Percentiles rank a stretch among this genome's conserved stretches.
Evolutionary conservation across 1,284 basidiomycete species (phyloP).

Genomic region (Trametes hirsuta): DNA sequence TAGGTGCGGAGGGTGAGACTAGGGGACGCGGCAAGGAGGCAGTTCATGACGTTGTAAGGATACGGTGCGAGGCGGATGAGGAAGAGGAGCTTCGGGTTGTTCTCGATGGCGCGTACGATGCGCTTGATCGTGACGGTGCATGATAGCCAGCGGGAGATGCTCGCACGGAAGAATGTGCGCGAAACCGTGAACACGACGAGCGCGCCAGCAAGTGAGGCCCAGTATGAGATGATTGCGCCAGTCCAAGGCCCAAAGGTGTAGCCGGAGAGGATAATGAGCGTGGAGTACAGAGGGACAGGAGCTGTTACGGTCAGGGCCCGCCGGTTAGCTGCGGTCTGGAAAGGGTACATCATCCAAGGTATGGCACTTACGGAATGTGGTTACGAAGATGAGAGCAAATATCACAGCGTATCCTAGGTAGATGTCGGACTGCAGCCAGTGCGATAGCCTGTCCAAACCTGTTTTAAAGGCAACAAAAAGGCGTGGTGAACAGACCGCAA

Average conservation of each 20-base stretch:
- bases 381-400: conserved; percentile 79
- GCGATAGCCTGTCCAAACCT: conserved; percentile 75
- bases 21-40: conserved; percentile 84
- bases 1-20: conserved; percentile 82
- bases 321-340: conserved; percentile 24
- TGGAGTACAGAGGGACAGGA: conserved; percentile 86
- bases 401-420: conserved; percentile 72
- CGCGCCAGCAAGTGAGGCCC: conserved; percentile 81
- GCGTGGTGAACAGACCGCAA: conserved; percentile 1
- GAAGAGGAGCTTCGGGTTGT: conserved; percentile 81
- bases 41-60: conserved; percentile 91
- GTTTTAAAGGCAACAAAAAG: conserved; percentile 4
- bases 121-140: conserved; percentile 67
- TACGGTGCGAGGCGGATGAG: conserved; percentile 85
- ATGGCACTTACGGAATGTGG: conserved; percentile 74
- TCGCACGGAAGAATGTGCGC: conserved; percentile 68
- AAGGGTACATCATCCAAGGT: neutral
- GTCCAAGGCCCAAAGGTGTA: conserved; percentile 85
- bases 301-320: conserved; percentile 44
- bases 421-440: conserved; percentile 70
- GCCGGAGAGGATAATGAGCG: conserved; percentile 84
- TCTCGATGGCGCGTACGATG: conserved; percentile 86
- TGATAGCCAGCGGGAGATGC: conserved; percentile 73
- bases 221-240: conserved; percentile 82
- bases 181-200: conserved; percentile 79